phyloP scores from a whole-genome alignment of 2,329 filamentous ascomycete species.

The Fusarium vanettenii region DNA sequence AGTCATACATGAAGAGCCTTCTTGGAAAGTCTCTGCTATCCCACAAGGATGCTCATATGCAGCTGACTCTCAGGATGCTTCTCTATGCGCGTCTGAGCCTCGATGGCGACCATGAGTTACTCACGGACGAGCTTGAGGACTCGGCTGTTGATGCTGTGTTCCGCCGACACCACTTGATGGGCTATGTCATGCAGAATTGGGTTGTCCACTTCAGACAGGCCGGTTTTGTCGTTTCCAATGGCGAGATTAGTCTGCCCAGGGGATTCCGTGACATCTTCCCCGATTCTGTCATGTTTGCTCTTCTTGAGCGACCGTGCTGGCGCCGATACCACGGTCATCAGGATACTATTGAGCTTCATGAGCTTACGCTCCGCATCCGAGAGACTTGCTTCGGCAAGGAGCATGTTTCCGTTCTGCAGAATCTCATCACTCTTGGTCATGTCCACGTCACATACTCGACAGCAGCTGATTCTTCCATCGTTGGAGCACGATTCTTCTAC shows the following conservation, averaged over 20 bases:
- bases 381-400: slow-evolving; percentile 51
- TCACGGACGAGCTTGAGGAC: slow-evolving; percentile 33
- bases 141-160: slow-evolving; percentile 41
- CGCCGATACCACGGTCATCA: slow-evolving; percentile 32
- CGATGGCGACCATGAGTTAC: slow-evolving; percentile 37
- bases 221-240: slow-evolving; percentile 43
- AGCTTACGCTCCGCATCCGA: slow-evolving; percentile 50
- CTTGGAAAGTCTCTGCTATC: slow-evolving; percentile 51
- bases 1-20: slow-evolving; percentile 45
- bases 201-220: slow-evolving; percentile 50
- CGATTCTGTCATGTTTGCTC: slow-evolving; percentile 49
- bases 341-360: slow-evolving; percentile 45
- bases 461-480: slow-evolving; percentile 31
- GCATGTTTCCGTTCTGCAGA: slow-evolving; percentile 51
- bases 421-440: slow-evolving; percentile 50
- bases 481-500: slow-evolving; percentile 51
- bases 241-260: slow-evolving; percentile 43
- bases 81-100: slow-evolving; percentile 50
- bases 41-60: slow-evolving; percentile 47
- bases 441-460: slow-evolving; percentile 42
- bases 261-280: slow-evolving; percentile 53
- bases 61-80: slow-evolving; percentile 49
- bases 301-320: slow-evolving; percentile 51
- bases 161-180: slow-evolving; percentile 45
- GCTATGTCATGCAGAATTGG: slow-evolving; percentile 53